Conservation (phyloP, 2,329 filamentous ascomycete species). For the Ophiostoma himal-ulmi region DNA sequence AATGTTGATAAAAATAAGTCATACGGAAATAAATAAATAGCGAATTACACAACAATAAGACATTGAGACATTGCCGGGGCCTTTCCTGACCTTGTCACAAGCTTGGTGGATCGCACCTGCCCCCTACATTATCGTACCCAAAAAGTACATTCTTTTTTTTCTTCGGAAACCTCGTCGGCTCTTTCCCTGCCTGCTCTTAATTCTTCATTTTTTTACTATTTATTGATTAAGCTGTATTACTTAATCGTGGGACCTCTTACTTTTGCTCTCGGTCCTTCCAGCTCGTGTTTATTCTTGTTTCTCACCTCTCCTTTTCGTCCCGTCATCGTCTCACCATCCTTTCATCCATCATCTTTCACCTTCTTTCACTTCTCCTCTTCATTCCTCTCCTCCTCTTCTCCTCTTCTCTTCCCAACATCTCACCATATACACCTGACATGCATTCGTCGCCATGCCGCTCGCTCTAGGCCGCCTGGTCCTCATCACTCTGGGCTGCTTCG, state of each 20-base stretch:
- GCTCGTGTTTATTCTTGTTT: conserved; percentile 1
- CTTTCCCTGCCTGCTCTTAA: background rate
- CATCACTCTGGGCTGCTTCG: conserved; percentile 18
- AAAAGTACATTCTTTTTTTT: conserved; percentile 6
- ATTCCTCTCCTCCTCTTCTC: background rate
- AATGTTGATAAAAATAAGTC: background rate
- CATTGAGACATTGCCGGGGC: background rate
- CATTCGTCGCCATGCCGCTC: conserved; percentile 18
- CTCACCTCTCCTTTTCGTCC: background rate
- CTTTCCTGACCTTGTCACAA: background rate
- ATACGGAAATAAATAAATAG: background rate
- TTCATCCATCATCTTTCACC: background rate
- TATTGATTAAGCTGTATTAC: conserved; percentile 3
- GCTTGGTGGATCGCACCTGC: conserved; percentile 11
- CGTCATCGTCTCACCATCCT: background rate
- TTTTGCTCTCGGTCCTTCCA: background rate
- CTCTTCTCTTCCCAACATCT: background rate
- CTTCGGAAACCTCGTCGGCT: background rate
- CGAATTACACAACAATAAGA: no score
- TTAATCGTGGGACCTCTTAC: background rate
- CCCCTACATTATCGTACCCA: conserved; percentile 1
- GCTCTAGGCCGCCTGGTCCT: conserved; percentile 24
- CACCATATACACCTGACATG: conserved; percentile 17
- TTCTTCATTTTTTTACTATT: background rate
- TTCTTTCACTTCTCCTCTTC: background rate